phyloP scores from a whole-genome alignment of 139 green algal species.

The Tetradesmus lagerheimii region DNA sequence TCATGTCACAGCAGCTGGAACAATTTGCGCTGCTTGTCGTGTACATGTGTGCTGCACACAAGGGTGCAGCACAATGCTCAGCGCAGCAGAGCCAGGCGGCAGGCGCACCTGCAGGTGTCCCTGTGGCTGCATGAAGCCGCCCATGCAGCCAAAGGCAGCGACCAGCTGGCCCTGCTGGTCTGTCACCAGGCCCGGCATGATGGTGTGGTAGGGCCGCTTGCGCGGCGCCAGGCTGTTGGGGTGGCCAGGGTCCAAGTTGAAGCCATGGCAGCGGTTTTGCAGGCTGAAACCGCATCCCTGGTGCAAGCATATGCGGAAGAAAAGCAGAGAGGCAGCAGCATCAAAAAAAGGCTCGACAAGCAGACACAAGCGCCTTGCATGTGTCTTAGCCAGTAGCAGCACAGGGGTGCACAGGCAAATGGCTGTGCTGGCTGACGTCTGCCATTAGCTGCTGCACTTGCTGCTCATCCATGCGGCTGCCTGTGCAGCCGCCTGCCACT shows the following conservation, averaged over 20 bases:
- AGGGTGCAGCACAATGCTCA: neutral
- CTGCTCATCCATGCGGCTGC: neutral
- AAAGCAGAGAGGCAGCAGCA: neutral
- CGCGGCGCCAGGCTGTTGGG: constrained; percentile 68
- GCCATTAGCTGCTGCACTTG: neutral
- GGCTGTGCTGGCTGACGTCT: neutral
- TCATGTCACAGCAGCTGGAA: neutral
- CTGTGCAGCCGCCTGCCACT: neutral
- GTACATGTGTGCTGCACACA: neutral
- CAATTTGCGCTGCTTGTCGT: neutral
- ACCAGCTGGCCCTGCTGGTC: constrained; percentile 40
- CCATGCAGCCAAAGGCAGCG: constrained; percentile 63
- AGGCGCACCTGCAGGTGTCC: constrained; percentile 67
- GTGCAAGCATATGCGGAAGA: too few species aligned
- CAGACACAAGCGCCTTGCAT: neutral
- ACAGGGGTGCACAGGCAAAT: neutral
- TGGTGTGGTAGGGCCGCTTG: constrained; percentile 79
- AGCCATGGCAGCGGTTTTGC: constrained; percentile 64
- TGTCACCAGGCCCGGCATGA: constrained; percentile 73
- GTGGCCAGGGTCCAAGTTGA: constrained; percentile 62
- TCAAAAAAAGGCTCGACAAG: neutral
- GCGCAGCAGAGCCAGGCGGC: neutral
- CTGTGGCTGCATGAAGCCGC: constrained; percentile 84
- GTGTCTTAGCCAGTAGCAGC: neutral
- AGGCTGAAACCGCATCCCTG: constrained; percentile 80